Evolutionary conservation across 768 basidiomycete species (phyloP), one percentile per base, ranked within the genome.

Genomic region (Mycena filopes): DNA sequence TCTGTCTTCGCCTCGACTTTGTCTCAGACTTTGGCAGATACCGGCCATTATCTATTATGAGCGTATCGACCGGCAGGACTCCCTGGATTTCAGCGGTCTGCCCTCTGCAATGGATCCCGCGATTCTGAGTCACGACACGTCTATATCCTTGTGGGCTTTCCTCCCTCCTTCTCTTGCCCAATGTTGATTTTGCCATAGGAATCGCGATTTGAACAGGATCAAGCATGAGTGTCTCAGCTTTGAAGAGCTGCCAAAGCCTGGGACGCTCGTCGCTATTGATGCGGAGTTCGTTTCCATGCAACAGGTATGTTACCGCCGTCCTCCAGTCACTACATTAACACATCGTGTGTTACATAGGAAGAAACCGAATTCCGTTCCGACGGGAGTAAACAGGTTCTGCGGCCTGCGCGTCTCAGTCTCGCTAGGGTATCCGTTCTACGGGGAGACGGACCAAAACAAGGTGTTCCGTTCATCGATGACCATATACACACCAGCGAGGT

Each of bases 251-350:
- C 96, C 97, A 0, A 85, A 79, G 60, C 89, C 91, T 7, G 98
- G 95, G 15, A 96, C 92, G 7, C 79, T 97, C 43, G 90, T 99
- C 40, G 90, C 97, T 4, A 98, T 99, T 66, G 98, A 99, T 72
- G 96, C 97, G 2, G 97, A 99, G 73, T 99, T 99, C 73, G 97
- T 99, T 25, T 92, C 90, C 7, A 93, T 99, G 87, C 96, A 99
- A 76, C 94, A 96, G 82, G 94, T 92, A 65, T 49, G 72, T 2
- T 12, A 43, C n/a, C 25, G 41, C 10, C 1, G 5, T 51, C 57
- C 33, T 29, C 49, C 41, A 47, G 8, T 33, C 15, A 47, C 59
- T 18, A 55, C 21, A 26, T 25, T 43, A 47, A 23, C 49, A 23
- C 16, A 7, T 59, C 23, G 31, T 29, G 26, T 55, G n/a, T n/a